Evolutionary conservation across 2,329 filamentous ascomycete species (phyloP), one percentile per base, ranked within the genome.

Genomic region (Epichloe sp.): DNA sequence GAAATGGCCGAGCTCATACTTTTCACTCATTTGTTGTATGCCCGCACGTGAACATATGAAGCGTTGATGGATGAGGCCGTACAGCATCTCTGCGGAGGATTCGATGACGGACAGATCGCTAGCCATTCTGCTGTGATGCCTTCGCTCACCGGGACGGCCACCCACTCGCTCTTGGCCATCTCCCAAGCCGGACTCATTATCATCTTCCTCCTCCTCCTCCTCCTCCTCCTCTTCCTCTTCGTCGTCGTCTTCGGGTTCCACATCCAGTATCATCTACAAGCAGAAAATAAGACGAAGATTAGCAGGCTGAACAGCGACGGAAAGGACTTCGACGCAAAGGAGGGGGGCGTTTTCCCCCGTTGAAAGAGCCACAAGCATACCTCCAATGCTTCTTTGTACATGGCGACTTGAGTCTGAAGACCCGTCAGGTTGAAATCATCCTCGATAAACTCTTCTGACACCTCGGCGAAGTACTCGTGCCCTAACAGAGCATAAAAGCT

Each of bases 381-480:
- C 75, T 98, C 93, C 56, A 98, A 73, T 12, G 93, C 93, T 71
- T 98, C 93, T 71, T 97, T 98, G 70, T 98, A 98, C 87, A 96
- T 95, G 57, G 88, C 85, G 49, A 98, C 93, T 71, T 97, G 91
- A 54, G 84, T 86, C 69, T 95, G 89, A 62, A 98, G 76, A 47
- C 93, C 93, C 1, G 93, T 98, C 57, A 98, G 76, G 70, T 98
- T 98, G 77, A 98, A 98, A 69, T 98, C 93, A 81, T 98, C 93
- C 69, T 98, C 93, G 65, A 98, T 97, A 62, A 98, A 98, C 64
- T 98, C 93, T 71, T 98, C 93, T 44, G 88, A 93, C 48, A 98
- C 91, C 73, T 98, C 93, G 56, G 93, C 93, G 69, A 98, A 98
- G 73, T 97, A 98, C 70, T 98, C 93, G 67, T 98, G 93, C 55